Evolutionary conservation across 2,329 filamentous ascomycete species (phyloP), one percentile per base, ranked within the genome.

Genomic region (Ophiostoma sp.): DNA sequence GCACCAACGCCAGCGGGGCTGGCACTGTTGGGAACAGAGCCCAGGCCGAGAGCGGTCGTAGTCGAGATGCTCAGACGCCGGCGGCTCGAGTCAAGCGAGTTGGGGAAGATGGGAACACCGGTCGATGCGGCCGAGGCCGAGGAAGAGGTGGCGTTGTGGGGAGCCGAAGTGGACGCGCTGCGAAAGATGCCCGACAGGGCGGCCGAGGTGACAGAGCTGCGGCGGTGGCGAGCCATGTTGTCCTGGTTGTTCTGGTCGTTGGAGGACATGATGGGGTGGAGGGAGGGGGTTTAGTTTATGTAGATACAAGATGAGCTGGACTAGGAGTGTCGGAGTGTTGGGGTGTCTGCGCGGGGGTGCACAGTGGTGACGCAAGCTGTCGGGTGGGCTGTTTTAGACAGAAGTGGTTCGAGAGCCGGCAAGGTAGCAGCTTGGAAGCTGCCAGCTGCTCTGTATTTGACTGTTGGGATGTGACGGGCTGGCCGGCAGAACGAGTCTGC

Each of bases 51-150:
- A 10, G 73, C 71, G 6, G 73, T 35, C 8, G 72, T 57, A 4
- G 90, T 92, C 65, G 87, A 89, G 76, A 93, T 86, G 64, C 91
- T 94, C 74, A 93, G 85, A 66, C 91, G 87, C 15, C 73, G 70
- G 72, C 90, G 88, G 71, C 88, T 85, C 73, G 84, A 82, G 69
- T 88, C 84, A 36, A 83, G 79, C 71, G 81, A 77, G 64, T 78
- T 78, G 39, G 84, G 82, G 74, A 85, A 85, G 60, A 81, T 78
- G 35, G 79, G 77, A 39, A 80, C 80, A 74, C 80, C 79, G 20
- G 79, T 76, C 54, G 79, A 79, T 73, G 80, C 76, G 71, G 81
- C 77, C 70, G 81, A 81, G 70, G 83, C 80, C 3, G 85, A 86
- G 75, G 84, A 84, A 75, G 82, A 48, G 17, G 17, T 3, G 36